These are phyloP conservation scores for Vaccinium corymbosum DNA, from an alignment of 148 eudicot genomes.

Conservation along the genomic window DNA sequence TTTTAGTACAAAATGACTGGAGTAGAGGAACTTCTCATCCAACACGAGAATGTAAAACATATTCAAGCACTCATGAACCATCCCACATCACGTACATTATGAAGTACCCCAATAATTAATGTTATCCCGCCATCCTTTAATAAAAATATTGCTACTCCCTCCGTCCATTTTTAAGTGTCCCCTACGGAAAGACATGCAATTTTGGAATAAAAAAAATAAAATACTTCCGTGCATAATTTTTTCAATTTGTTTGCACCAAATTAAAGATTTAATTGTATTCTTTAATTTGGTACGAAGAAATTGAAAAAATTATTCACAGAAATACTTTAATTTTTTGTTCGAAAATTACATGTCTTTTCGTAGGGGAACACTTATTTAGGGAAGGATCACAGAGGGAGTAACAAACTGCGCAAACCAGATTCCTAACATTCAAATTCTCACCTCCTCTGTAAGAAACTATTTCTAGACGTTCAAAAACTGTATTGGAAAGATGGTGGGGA, in stretches of 20 bases:
- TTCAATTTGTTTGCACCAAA: too few species aligned
- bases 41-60: background rate
- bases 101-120: background rate
- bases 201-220: too few species aligned
- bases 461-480: background rate
- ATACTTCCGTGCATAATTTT: too few species aligned
- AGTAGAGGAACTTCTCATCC: background rate
- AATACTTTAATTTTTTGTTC: too few species aligned
- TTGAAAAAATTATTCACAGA: too few species aligned
- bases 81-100: background rate
- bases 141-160: background rate
- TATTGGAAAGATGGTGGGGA: background rate
- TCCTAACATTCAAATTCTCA: slow-evolving; percentile 1
- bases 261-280: too few species aligned
- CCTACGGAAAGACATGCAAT: too few species aligned
- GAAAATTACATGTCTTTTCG: too few species aligned
- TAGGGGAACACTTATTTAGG: too few species aligned
- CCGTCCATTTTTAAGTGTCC: too few species aligned
- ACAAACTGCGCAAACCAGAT: background rate
- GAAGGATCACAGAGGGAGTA: too few species aligned
- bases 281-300: too few species aligned
- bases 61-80: background rate
- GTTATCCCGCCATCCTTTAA: background rate
- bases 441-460: background rate
- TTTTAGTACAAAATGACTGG: background rate